These are phyloP conservation scores for Cornus florida DNA, from an alignment of 148 eudicot species.

Conservation along the genomic window DNA sequence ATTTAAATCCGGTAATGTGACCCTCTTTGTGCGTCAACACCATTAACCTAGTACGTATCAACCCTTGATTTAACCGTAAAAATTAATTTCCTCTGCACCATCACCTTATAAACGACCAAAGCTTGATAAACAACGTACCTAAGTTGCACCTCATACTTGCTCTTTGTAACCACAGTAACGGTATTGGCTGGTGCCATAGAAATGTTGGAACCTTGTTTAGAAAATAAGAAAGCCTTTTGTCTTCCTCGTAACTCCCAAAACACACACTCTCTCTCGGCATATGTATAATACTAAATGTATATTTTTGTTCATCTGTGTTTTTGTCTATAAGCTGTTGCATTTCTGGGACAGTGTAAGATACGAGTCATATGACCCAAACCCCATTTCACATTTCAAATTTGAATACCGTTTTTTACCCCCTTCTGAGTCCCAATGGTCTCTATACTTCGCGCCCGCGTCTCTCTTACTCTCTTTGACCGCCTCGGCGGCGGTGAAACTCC, in stretches of 20 bases:
- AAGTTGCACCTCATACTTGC: too few relatives aligned
- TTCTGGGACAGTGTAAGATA: slow-evolving; percentile 37
- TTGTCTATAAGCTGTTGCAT: slow-evolving; percentile 57
- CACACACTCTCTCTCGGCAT: background rate
- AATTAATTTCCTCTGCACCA: too few relatives aligned
- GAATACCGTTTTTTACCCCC: slow-evolving; percentile 21
- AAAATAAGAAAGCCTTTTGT: slow-evolving; percentile 22
- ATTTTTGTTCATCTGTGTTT: background rate
- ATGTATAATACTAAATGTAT: background rate
- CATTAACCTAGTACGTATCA: too few relatives aligned
- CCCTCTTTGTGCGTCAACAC: too few relatives aligned
- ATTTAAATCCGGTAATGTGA: too few relatives aligned
- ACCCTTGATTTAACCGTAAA: too few relatives aligned
- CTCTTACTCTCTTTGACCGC: slow-evolving; percentile 54
- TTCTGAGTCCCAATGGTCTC: slow-evolving; percentile 12
- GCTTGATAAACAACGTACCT: too few relatives aligned
- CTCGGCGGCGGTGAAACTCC: slow-evolving; percentile 35
- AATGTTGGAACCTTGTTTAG: slow-evolving; percentile 14
- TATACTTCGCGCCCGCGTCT: slow-evolving; percentile 28
- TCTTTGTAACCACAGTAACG: background rate
- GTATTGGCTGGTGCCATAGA: background rate
- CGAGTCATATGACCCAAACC: slow-evolving; percentile 15
- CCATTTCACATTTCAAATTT: slow-evolving; percentile 48
- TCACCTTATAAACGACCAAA: too few relatives aligned
- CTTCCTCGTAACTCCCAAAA: slow-evolving; percentile 20